Percentiles rank a stretch among this genome's conserved stretches.
These are phyloP conservation scores for Biscutella laevigata DNA, from an alignment of 441 rosid species.

Conservation along the genomic window DNA sequence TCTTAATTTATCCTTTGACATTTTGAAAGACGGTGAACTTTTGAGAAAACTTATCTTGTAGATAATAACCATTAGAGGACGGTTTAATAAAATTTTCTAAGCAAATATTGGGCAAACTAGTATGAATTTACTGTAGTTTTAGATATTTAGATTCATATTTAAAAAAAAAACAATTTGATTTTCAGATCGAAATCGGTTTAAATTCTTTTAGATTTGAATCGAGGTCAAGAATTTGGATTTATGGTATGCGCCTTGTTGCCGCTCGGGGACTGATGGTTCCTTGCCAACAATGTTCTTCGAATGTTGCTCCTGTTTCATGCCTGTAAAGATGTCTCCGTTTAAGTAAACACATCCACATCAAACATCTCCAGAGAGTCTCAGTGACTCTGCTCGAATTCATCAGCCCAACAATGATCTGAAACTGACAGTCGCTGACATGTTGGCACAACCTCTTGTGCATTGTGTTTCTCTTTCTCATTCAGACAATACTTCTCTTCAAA, in stretches of 20 bases:
- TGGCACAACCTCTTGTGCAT: not conserved
- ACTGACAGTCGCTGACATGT: not conserved
- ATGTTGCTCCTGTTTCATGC: not conserved
- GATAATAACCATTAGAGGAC: too few relatives aligned
- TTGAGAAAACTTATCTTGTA: constrained; percentile 7
- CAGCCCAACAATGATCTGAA: constrained; percentile 23
- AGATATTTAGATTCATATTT: too few relatives aligned
- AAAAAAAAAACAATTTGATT: too few relatives aligned
- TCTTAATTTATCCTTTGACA: not conserved
- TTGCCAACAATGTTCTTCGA: not conserved
- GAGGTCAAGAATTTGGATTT: too few relatives aligned
- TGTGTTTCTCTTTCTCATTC: constrained; percentile 5
- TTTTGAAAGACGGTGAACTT: not conserved
- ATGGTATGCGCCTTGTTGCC: too few relatives aligned
- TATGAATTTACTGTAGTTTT: too few relatives aligned
- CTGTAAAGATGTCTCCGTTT: constrained; percentile 16
- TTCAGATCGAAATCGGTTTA: too few relatives aligned
- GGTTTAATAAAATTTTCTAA: too few relatives aligned
- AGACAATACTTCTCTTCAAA: constrained; percentile 1
- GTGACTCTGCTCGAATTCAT: constrained; percentile 5
- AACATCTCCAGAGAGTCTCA: constrained; percentile 38
- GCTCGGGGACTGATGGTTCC: not conserved
- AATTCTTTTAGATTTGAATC: too few relatives aligned
- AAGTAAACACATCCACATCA: constrained; percentile 36
- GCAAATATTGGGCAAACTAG: too few relatives aligned